Evolutionary conservation across 352 stramenopile species (phyloP), one percentile per base, ranked within the genome.

Genomic region (Thalassiosira hispida): DNA sequence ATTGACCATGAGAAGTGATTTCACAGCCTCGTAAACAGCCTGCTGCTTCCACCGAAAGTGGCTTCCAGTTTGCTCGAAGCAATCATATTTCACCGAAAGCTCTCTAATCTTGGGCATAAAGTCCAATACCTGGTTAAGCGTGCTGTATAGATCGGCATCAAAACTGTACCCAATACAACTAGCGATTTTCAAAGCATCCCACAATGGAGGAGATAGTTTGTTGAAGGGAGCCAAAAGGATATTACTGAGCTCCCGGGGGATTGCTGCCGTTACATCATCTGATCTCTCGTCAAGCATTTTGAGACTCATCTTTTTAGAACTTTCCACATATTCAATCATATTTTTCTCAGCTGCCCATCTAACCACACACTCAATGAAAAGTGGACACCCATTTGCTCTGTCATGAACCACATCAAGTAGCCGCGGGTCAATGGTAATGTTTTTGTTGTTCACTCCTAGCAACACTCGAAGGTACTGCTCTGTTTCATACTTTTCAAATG

Each of bases 111-210:
- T 80, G 22, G 72, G 62, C 42, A 81, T 83, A 49, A 86, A 83
- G 25, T 84, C 65, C 40, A 81, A 60, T 11, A 75, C 61, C 23
- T 52, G 20, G 27, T 84, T 77, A 2, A 82, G 63, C 14, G 73
- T 69, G 31, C 69, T 76, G 61, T 81, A 83, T 2, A 89, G 31
- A 31, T 89, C 74, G 35, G 71, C 75, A 66, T 86, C 77, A 64
- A 89, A 89, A 62, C 62, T 81, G 61, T 86, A 89, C 6, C 81
- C 81, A 60, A 89, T 86, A 55, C 77, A 86, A 56, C 81, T 86
- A 12, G 81, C 81, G 53, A 89, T 85, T 73, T 89, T 89, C 46
- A 89, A 62, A 12, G 66, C 65, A 78, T 89, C 81, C 76, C 77
- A 84, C 4, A 89, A 61, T 38, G 77, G 72, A 60, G 77, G 77